Percentiles rank a stretch among this genome's conserved stretches.
Conservation (phyloP, 371 early-diverging fungal genomes). For the Syncephalastrum sp. region DNA sequence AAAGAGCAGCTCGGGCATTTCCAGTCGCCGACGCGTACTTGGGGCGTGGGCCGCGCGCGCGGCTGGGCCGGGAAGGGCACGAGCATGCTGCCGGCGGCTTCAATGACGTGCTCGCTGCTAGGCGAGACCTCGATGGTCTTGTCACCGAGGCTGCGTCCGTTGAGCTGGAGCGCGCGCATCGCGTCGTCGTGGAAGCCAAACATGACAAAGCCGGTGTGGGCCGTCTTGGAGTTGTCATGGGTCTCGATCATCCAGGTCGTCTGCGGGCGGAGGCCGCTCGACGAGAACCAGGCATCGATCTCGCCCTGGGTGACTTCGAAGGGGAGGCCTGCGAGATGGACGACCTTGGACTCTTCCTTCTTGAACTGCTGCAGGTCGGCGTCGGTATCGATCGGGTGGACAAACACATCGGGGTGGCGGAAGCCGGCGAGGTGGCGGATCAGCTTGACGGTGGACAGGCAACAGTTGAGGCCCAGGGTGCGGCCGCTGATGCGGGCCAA, state of each 20-base stretch:
- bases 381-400: slow-evolving; percentile 65
- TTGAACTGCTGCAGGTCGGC: slow-evolving; percentile 67
- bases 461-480: no score
- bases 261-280: slow-evolving; percentile 56
- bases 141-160: slow-evolving; percentile 69
- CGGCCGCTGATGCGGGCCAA: no score
- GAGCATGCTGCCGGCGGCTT: slow-evolving; percentile 53
- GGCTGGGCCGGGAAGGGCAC: slow-evolving; percentile 57
- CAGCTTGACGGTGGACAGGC: no score
- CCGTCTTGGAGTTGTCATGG: slow-evolving; percentile 51
- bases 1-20: slow-evolving; percentile 73
- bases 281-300: slow-evolving; percentile 65
- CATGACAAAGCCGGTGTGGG: slow-evolving; percentile 59
- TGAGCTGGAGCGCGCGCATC: slow-evolving; percentile 58
- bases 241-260: slow-evolving; percentile 58
- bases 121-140: slow-evolving; percentile 70
- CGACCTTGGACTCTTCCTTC: slow-evolving; percentile 63
- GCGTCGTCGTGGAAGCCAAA: slow-evolving; percentile 64
- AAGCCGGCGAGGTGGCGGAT: no score
- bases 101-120: slow-evolving; percentile 55
- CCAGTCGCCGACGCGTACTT: slow-evolving; percentile 76
- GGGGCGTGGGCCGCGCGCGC: slow-evolving; percentile 29
- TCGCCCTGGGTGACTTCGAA: slow-evolving; percentile 66
- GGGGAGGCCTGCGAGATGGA: slow-evolving; percentile 63
- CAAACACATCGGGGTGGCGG: no score